Conservation (phyloP, 257 asterid species). For the Solanum etuberosum region DNA sequence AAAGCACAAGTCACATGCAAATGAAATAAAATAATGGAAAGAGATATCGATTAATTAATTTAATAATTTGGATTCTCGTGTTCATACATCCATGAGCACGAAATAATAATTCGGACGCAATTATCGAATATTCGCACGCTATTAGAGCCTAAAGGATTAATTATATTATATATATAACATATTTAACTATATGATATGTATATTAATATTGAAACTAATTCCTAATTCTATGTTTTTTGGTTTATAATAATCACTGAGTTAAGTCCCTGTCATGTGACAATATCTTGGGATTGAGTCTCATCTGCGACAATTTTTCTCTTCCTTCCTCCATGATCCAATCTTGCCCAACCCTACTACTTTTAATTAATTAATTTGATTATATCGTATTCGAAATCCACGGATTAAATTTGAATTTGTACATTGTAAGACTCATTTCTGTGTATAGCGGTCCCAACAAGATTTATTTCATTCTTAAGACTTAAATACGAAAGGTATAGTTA, state of each 20-base stretch:
- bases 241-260: background rate
- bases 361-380: background rate
- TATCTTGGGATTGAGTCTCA: slow-evolving; percentile 59
- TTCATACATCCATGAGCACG: slow-evolving; percentile 6
- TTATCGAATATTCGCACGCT: slow-evolving; percentile 86
- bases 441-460: background rate
- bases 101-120: slow-evolving; percentile 28
- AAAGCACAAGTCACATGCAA: slow-evolving; percentile 47
- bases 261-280: slow-evolving; percentile 44
- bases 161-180: slow-evolving; percentile 13
- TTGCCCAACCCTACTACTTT: slow-evolving; percentile 13
- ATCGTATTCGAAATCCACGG: accelerated
- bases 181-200: background rate
- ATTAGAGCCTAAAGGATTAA: slow-evolving; percentile 9
- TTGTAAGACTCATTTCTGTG: accelerated
- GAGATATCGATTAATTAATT: slow-evolving; percentile 31
- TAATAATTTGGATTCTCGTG: slow-evolving; percentile 20
- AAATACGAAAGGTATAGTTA: accelerated
- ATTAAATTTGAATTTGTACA: background rate
- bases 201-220: background rate
- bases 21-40: slow-evolving; percentile 3
- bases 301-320: background rate
- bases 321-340: slow-evolving; percentile 20
- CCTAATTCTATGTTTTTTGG: background rate
- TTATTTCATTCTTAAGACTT: background rate